These are phyloP conservation scores for Trametes hirsuta DNA, from an alignment of 1,284 basidiomycete genomes.

Conservation along the genomic window DNA sequence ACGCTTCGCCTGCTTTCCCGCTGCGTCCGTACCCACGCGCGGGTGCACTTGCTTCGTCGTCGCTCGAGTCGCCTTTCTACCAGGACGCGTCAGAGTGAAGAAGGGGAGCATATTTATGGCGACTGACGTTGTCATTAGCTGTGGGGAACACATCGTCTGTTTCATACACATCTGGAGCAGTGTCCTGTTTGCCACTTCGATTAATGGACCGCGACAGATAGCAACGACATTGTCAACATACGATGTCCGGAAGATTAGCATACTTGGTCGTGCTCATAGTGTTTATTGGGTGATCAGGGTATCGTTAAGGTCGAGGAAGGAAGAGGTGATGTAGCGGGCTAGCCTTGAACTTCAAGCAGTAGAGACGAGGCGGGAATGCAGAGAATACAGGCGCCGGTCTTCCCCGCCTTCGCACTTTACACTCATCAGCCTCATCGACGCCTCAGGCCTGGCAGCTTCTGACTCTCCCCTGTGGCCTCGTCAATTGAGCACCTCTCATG, in stretches of 20 bases:
- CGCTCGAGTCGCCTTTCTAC: conserved; percentile 65
- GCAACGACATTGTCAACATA: conserved; percentile 41
- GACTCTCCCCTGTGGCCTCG: too few relatives aligned
- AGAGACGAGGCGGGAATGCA: too few relatives aligned
- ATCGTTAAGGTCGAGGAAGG: background rate
- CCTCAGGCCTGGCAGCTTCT: too few relatives aligned
- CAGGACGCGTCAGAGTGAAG: conserved; percentile 1
- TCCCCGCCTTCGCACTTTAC: too few relatives aligned
- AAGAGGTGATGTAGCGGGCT: background rate
- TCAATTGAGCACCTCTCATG: too few relatives aligned
- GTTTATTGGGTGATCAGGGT: background rate
- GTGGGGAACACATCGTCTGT: conserved; percentile 78
- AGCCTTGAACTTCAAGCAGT: too few relatives aligned
- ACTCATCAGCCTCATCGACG: too few relatives aligned
- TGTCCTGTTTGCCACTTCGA: conserved; percentile 61
- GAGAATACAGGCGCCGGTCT: too few relatives aligned
- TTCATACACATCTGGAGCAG: conserved; percentile 91
- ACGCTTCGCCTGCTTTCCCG: conserved; percentile 36
- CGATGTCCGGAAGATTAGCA: conserved; percentile 88
- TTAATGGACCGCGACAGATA: background rate
- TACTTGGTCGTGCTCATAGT: conserved; percentile 82
- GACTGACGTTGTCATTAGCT: conserved; percentile 48
- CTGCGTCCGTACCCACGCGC: conserved; percentile 40
- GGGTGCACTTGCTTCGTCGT: conserved; percentile 57
- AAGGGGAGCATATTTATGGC: background rate